These are phyloP conservation scores for Gentiana straminea DNA, from an alignment of 257 asterid species.

Conservation along the genomic window DNA sequence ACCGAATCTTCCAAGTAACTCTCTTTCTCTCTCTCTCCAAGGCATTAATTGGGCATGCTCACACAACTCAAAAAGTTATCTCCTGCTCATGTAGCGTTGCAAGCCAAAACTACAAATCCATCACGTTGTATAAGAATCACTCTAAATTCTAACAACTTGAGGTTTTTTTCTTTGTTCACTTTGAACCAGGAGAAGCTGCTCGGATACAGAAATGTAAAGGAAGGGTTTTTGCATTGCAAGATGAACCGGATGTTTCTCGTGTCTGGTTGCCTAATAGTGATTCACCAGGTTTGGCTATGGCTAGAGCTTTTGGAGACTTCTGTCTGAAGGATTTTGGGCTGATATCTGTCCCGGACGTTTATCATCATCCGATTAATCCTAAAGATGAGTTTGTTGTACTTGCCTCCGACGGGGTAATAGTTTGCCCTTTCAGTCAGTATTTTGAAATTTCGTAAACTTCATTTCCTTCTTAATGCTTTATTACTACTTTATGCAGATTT, in stretches of 20 bases:
- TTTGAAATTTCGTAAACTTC: too few species aligned
- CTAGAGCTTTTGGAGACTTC: constrained; percentile 97
- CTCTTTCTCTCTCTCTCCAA: constrained; percentile 13
- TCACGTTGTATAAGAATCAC: not conserved
- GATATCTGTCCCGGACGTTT: constrained; percentile 91
- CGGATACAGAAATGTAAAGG: constrained; percentile 93
- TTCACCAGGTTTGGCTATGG: constrained; percentile 99
- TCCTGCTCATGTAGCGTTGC: not conserved
- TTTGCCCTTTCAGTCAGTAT: too few species aligned
- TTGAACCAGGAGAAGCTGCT: constrained; percentile 75
- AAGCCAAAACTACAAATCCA: not conserved
- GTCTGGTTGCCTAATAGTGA: constrained; percentile 98
- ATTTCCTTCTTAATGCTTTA: too few species aligned
- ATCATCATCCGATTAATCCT: constrained; percentile 63
- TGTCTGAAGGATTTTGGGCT: constrained; percentile 95
- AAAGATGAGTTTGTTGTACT: constrained; percentile 74
- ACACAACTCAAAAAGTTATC: not conserved
- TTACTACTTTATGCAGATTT: constrained; percentile 38
- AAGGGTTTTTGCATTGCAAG: constrained; percentile 95
- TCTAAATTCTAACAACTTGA: constrained; percentile 1
- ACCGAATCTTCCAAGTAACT: constrained; percentile 95
- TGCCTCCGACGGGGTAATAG: constrained; percentile 87
- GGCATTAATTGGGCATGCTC: not conserved
- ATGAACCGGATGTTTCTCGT: constrained; percentile 98
- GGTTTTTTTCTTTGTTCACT: not conserved